Evolutionary conservation across 23 red algal species (phyloP).

Genomic region (Gracilariopsis chorda): DNA sequence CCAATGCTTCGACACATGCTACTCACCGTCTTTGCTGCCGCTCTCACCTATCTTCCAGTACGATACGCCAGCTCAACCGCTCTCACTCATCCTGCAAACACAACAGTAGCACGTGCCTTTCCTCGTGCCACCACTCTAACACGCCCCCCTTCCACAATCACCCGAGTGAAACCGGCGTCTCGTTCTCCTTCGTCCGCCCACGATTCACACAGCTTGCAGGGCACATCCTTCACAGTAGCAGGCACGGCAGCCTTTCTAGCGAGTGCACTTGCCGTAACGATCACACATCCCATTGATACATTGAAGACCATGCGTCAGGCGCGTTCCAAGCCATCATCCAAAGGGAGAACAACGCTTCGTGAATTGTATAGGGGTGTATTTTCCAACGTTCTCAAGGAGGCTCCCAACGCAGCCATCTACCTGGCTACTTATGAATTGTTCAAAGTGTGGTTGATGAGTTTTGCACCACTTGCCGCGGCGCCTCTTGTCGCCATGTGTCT

Average conservation of each 20-base stretch:
- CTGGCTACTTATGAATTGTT: slow-evolving; percentile 63
- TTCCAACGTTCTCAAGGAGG: slow-evolving; percentile 71
- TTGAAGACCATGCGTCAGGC: slow-evolving; percentile 66
- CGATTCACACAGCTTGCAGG: background rate
- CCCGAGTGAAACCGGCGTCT: too few species aligned
- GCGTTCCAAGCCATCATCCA: background rate
- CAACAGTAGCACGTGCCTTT: too few species aligned
- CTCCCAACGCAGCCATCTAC: slow-evolving; percentile 79
- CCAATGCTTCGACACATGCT: too few species aligned
- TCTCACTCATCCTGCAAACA: too few species aligned
- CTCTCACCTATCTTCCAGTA: too few species aligned
- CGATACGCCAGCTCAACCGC: too few species aligned
- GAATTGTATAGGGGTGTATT: slow-evolving; percentile 48
- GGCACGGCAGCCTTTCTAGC: slow-evolving; percentile 54
- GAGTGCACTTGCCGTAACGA: background rate
- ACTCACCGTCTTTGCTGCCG: too few species aligned
- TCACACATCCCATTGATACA: slow-evolving; percentile 76
- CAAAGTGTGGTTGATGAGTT: slow-evolving; percentile 30
- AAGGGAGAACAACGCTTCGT: background rate
- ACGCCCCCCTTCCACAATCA: too few species aligned
- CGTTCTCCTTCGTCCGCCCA: background rate
- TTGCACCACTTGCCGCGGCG: slow-evolving; percentile 3
- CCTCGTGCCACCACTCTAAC: too few species aligned
- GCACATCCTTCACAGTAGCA: slow-evolving; percentile 24
- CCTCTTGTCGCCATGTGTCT: slow-evolving; percentile 40